A percentile compares a stretch with the other conserved stretches of the same genome.
Evolutionary conservation across 1,139 yeast species (phyloP).

Genomic region (Pichia cactophila): DNA sequence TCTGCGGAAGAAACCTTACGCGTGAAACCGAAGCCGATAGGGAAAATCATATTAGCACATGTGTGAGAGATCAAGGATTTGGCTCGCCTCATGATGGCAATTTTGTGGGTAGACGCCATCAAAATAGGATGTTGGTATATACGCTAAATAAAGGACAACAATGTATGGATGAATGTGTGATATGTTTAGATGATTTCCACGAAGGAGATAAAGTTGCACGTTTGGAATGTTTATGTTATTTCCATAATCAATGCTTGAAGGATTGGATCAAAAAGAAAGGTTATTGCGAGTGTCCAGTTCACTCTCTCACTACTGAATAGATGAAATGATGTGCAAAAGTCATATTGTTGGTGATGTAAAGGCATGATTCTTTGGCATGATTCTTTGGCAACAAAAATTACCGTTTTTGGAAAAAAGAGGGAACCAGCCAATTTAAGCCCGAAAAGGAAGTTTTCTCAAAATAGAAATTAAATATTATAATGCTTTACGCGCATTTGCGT

Average conservation of each 20-base stretch:
- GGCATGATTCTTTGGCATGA: too few relatives aligned
- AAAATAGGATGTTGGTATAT: conserved; percentile 79
- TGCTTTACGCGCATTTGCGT: background rate
- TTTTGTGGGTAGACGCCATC: conserved; percentile 28
- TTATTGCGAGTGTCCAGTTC: conserved; percentile 81
- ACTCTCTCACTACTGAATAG: conserved; percentile 34
- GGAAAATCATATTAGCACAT: conserved; percentile 62
- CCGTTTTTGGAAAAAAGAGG: background rate
- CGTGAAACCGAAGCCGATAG: conserved; percentile 37
- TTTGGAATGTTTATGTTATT: conserved; percentile 87
- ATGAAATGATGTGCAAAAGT: too few relatives aligned
- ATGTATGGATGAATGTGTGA: conserved; percentile 66
- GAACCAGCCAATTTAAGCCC: background rate
- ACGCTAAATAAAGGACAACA: conserved; percentile 31
- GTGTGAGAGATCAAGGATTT: conserved; percentile 62
- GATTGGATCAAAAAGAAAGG: conserved; percentile 88
- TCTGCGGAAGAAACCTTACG: conserved; percentile 41
- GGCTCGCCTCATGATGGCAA: conserved; percentile 38
- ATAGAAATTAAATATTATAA: background rate
- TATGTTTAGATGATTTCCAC: conserved; percentile 79
- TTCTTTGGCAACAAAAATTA: too few relatives aligned
- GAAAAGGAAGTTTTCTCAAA: background rate
- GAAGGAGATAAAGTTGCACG: conserved; percentile 90
- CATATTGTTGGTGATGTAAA: too few relatives aligned
- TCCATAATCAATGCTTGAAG: conserved; percentile 83